Evolutionary conservation across 1,139 yeast genomes (phyloP).

Genomic region (Candida frijolesensis): DNA sequence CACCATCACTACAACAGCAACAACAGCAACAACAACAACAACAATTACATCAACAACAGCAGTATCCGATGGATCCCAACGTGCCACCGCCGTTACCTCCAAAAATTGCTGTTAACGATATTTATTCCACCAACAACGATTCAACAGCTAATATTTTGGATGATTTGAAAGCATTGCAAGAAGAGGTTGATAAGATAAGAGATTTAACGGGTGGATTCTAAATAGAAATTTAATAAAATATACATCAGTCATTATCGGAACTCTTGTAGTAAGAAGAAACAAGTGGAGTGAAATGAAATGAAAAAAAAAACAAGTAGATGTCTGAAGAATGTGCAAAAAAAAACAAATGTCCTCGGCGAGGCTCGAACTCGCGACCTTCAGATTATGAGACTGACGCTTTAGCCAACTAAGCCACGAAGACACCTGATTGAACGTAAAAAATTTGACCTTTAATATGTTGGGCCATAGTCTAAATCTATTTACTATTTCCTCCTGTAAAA

Average conservation of each 20-base stretch:
- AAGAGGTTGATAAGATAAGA: constrained; percentile 60
- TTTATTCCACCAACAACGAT: constrained; percentile 22
- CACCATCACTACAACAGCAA: constrained; percentile 30
- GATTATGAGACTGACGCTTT: constrained; percentile 52
- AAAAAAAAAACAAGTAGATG: neutral
- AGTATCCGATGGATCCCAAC: constrained; percentile 1
- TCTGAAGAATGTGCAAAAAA: constrained; percentile 9
- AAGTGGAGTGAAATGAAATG: neutral
- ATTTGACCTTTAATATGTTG: neutral
- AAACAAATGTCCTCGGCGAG: constrained; percentile 49
- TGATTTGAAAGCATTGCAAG: constrained; percentile 63
- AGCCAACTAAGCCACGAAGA: constrained; percentile 48
- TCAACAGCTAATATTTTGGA: constrained; percentile 57
- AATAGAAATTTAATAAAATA: constrained; percentile 7
- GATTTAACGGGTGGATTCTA: constrained; percentile 53
- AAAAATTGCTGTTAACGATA: constrained; percentile 22
- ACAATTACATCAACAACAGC: neutral
- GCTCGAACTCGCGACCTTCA: constrained; percentile 56
- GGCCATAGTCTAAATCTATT: neutral
- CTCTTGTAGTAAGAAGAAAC: neutral
- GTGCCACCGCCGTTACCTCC: constrained; percentile 39
- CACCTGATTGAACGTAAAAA: neutral
- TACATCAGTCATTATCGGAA: neutral
- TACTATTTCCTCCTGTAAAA: neutral
- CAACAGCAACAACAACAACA: constrained; percentile 1